These are phyloP conservation scores for Acer yangbiense DNA, from an alignment of 345 rosid species.

Conservation along the genomic window DNA sequence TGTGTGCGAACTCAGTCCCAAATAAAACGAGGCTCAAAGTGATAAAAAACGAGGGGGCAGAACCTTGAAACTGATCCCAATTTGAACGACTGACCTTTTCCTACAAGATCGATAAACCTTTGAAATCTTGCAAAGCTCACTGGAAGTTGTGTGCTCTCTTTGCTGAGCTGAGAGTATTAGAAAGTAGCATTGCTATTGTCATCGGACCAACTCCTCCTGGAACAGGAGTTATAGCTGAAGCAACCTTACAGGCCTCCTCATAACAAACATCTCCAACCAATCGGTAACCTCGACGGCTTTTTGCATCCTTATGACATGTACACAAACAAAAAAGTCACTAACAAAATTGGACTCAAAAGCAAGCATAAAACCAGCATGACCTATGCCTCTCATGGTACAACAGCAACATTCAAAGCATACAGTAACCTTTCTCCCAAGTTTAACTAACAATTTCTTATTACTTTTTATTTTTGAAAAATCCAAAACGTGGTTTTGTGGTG, in stretches of 20 bases:
- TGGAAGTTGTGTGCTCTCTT: constrained; percentile 60
- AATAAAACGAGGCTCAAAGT: neutral
- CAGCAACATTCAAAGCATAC: neutral
- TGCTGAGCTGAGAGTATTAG: constrained; percentile 77
- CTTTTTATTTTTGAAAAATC: neutral
- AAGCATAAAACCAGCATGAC: neutral
- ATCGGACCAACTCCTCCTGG: constrained; percentile 95
- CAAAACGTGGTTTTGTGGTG: neutral
- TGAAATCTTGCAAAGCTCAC: constrained; percentile 24
- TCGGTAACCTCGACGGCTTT: constrained; percentile 60
- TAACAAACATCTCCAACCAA: constrained; percentile 84
- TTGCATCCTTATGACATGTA: constrained; percentile 49
- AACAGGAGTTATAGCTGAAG: constrained; percentile 80
- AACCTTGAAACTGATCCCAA: neutral
- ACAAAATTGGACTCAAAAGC: neutral
- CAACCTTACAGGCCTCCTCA: constrained; percentile 74
- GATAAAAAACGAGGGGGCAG: no score
- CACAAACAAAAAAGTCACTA: constrained; percentile 13
- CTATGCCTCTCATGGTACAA: neutral
- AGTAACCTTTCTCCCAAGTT: neutral
- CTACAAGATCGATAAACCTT: no score
- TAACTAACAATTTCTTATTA: neutral
- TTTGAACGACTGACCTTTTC: neutral
- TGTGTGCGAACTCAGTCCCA: neutral
- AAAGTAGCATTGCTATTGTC: constrained; percentile 91